Conservation (phyloP, 257 asterid species). For the Echium plantagineum region DNA sequence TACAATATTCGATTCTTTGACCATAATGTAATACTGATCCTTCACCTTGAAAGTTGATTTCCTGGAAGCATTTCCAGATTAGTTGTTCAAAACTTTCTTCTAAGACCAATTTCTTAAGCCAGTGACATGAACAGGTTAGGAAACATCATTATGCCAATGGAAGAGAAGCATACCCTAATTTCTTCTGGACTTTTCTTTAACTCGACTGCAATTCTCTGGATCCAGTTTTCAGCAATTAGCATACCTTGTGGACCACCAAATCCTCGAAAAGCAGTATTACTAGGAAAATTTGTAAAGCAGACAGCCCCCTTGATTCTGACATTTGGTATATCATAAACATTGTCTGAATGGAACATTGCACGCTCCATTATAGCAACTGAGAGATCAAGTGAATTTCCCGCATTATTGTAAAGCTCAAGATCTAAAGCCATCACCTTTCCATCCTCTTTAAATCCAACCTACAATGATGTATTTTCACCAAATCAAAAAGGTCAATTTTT, state of each 20-base stretch:
- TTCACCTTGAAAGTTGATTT: conserved; percentile 75
- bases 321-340: conserved; percentile 89
- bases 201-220: conserved; percentile 78
- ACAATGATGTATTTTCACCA: conserved; percentile 10
- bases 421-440: conserved; percentile 88
- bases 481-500: conserved; percentile 7
- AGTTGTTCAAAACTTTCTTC: neutral
- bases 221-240: conserved; percentile 95
- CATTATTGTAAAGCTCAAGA: conserved; percentile 77
- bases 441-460: conserved; percentile 80
- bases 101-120: no score
- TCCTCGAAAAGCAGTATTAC: conserved; percentile 97
- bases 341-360: conserved; percentile 88
- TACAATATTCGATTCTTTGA: conserved; percentile 53
- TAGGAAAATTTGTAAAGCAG: conserved; percentile 86
- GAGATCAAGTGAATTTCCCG: conserved; percentile 87
- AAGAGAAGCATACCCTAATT: conserved; percentile 46
- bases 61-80: conserved; percentile 33
- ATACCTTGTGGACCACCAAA: conserved; percentile 99
- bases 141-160: neutral
- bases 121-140: neutral
- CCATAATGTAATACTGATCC: conserved; percentile 81
- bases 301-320: conserved; percentile 65
- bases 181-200: conserved; percentile 77
- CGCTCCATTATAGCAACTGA: conserved; percentile 92